A percentile compares a stretch with the other conserved stretches of the same genome.
These are phyloP conservation scores for Citrus sinensis DNA, from an alignment of 345 rosid species.

Conservation along the genomic window DVS_A1.0 CM039163.1:1305501-1306000, in stretches of 20 bases:
- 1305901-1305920: constrained; percentile 98
- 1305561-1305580: constrained; percentile 78
- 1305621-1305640: constrained; percentile 98
- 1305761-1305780: constrained; percentile 98
- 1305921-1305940: constrained; percentile 98
- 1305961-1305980: constrained; percentile 97
- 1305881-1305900: constrained; percentile 81
- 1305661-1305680: constrained; percentile 97
- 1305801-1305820: constrained; percentile 95
- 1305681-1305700: constrained; percentile 94
- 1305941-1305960: constrained; percentile 84
- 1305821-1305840: constrained; percentile 95
- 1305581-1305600: constrained; percentile 93
- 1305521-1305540: constrained; percentile 93
- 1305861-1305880: constrained; percentile 84
- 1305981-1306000: constrained; percentile 91
- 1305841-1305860: constrained; percentile 99
- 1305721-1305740: constrained; percentile 81
- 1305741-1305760: constrained; percentile 98
- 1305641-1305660: constrained; percentile 82
- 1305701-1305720: constrained; percentile 95
- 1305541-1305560: constrained; percentile 98
- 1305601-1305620: constrained; percentile 93
- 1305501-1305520: constrained; percentile 98
- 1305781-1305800: constrained; percentile 80